phyloP scores from a whole-genome alignment of 768 basidiomycete species.

The Leccinum barrowsii region DNA sequence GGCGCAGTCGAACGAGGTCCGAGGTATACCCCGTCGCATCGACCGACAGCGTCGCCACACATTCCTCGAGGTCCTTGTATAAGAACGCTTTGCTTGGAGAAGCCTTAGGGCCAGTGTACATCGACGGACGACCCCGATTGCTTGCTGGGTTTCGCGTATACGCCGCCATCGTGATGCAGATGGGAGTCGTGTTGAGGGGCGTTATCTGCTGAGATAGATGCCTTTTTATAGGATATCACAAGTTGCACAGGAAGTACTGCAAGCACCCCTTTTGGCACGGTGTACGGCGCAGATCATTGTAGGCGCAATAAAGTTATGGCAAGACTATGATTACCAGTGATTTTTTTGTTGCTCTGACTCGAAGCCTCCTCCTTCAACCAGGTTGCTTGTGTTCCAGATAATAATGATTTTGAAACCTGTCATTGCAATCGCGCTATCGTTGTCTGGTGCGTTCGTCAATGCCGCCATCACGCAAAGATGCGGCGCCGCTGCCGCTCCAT shows the following conservation, averaged over 20 bases:
- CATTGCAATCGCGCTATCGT: too few species aligned
- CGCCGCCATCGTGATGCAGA: conserved; percentile 15
- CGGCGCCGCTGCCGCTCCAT: too few species aligned
- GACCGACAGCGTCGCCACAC: conserved; percentile 15
- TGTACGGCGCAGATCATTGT: conserved; percentile 11
- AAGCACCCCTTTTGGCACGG: not conserved
- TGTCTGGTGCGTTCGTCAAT: too few species aligned
- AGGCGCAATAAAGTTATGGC: not conserved
- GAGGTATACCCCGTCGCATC: conserved; percentile 9
- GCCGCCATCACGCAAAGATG: too few species aligned
- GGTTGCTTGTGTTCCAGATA: too few species aligned
- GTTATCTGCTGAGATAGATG: not conserved
- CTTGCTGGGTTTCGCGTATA: conserved; percentile 2
- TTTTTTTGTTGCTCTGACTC: too few species aligned
- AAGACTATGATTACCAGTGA: not conserved
- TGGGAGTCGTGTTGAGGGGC: not conserved
- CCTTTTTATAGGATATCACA: not conserved
- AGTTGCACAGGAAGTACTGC: not conserved
- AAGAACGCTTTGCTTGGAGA: conserved; percentile 11
- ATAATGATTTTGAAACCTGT: too few species aligned
- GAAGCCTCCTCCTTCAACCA: too few species aligned
- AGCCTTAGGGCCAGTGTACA: too few species aligned
- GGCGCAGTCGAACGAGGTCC: conserved; percentile 30
- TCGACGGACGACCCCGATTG: not conserved
- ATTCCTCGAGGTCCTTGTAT: conserved; percentile 20